Base-by-base conservation (phyloP, 176 grass and related monocot species). In the bread wheat (Triticum aestivum) region DNA sequence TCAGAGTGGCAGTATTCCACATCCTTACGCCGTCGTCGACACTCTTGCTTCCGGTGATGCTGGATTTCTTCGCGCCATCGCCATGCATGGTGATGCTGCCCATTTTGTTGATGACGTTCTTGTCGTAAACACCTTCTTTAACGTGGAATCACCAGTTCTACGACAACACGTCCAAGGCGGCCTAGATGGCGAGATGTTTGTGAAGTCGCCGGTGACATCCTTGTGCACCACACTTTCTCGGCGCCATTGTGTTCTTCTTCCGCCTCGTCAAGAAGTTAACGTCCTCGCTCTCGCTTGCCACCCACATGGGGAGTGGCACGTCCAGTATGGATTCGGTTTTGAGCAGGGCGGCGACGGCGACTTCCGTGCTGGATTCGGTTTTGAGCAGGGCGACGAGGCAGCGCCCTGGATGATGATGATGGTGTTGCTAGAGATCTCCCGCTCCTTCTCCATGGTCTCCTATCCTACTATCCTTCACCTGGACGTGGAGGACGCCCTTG, bases 121-220 rank as follows among this genome's bases (percentile, higher is more conserved):
- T 93, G 0, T 98, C 87, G 75, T 98, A 98, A 2, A 98, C 73
- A 26, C 95, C 95, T 84, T 89, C 85, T 84, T 98, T 98, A 56
- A 98, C 88, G 77, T 95, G 38, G 92, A 51, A 98, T 93, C 67
- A 93, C 34, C 39, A 85, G 29, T 86, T 82, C 21, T 85, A 30
- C 29, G 95, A 91, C 65, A 98, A 59, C 32, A 83, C 80, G 72
- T 20, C 88, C 66, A 98, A 72, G 42, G 95, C 91, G 20, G 87
- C 85, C 38, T 6, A 39, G 6, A 39, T 39, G 38, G 38, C 2
- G 87, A 90, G 79, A 98, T 92, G 90, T 82, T 98, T 23, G n/a
- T 29, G 81, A 93, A 95, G 69, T 95, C 79, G 20, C 93, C 95
- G 71, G 52, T 92, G 67, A 93, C 91, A 68, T 98, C 95, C 89